Evolutionary conservation across 177 flowering plant genomes (phyloP).

Genomic region (Tripterygium wilfordii): DNA sequence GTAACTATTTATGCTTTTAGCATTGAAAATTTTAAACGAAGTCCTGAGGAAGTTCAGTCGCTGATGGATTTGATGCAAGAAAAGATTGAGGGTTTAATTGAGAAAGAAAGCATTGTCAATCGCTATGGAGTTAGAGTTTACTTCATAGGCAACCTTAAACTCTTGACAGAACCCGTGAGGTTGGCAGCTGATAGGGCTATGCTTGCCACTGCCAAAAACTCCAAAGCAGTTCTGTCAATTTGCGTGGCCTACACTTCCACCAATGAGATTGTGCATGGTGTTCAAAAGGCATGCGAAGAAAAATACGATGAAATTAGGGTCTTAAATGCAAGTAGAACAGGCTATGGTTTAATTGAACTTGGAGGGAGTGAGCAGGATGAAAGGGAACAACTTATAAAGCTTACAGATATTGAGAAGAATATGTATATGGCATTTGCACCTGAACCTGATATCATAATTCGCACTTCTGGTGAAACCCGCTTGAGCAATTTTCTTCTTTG

Average conservation of each 20-base stretch:
- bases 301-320: no score
- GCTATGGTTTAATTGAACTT: no score
- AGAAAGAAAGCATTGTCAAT: slow-evolving; percentile 1
- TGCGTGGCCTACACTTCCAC: neutral
- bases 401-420: slow-evolving; percentile 9
- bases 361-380: no score
- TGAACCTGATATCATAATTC: slow-evolving; percentile 20
- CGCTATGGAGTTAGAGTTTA: neutral
- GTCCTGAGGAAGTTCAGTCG: slow-evolving; percentile 16
- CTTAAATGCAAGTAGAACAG: no score
- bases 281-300: neutral
- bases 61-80: slow-evolving; percentile 20
- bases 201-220: neutral
- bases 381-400: no score
- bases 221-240: neutral
- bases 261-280: neutral
- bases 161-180: neutral
- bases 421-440: slow-evolving; percentile 10
- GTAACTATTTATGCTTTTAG: slow-evolving; percentile 33
- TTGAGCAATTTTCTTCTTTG: slow-evolving; percentile 20
- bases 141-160: neutral
- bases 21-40: slow-evolving; percentile 28
- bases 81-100: neutral
- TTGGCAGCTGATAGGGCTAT: neutral
- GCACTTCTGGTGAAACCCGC: slow-evolving; percentile 18